phyloP scores from a whole-genome alignment of 2,329 filamentous ascomycete genomes.

The Sordariomycetes sp. region DNA sequence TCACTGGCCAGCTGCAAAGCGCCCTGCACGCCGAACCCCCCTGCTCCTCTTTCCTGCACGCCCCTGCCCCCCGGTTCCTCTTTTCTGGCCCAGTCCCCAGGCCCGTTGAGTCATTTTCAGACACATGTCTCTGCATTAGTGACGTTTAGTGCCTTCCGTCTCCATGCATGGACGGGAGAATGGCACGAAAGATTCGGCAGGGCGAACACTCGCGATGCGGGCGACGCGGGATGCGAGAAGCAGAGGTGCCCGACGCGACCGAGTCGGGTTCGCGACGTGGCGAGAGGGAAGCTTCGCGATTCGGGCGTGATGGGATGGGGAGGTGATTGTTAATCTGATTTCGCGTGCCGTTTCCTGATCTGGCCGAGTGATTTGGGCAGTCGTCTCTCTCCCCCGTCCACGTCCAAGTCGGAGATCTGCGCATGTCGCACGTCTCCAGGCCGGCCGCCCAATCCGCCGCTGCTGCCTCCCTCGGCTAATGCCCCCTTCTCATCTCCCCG shows the following conservation, averaged over 20 bases:
- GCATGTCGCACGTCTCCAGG: too few relatives aligned
- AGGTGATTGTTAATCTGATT: neutral
- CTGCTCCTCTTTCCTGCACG: neutral
- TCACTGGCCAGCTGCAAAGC: slow-evolving; percentile 1
- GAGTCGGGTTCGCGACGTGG: neutral
- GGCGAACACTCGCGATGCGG: neutral
- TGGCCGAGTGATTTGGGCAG: neutral
- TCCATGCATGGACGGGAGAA: neutral
- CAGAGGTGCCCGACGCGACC: slow-evolving; percentile 3
- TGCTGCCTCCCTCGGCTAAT: too few relatives aligned
- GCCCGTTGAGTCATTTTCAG: neutral
- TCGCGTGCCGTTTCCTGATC: neutral
- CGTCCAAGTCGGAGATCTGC: too few relatives aligned
- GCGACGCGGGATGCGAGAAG: neutral
- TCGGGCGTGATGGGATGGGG: neutral
- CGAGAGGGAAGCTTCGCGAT: neutral
- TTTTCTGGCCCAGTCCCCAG: neutral
- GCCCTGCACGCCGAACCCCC: neutral
- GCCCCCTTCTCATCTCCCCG: too few relatives aligned
- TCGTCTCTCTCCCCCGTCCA: too few relatives aligned
- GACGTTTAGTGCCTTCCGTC: neutral
- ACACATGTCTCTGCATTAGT: slow-evolving; percentile 2
- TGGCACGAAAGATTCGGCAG: neutral
- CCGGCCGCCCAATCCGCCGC: too few relatives aligned
- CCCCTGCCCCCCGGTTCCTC: neutral